These are phyloP conservation scores for Gonium pectorale DNA, from an alignment of 139 green algal species.

Conservation along the genomic window DNA sequence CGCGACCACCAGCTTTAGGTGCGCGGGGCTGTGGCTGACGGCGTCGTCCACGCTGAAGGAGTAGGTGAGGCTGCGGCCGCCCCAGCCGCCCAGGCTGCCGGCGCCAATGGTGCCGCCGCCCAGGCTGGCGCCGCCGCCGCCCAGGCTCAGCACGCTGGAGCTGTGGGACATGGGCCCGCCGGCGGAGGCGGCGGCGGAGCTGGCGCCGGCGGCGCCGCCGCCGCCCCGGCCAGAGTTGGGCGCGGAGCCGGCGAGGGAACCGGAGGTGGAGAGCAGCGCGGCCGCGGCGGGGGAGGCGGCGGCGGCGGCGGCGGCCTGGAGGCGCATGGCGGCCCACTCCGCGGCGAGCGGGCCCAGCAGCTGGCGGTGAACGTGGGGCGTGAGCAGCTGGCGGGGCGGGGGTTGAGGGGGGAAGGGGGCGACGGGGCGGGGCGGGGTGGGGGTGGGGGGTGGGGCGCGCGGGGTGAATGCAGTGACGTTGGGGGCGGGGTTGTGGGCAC, in stretches of 20 bases:
- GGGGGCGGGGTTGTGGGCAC: background rate
- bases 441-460: background rate
- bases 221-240: background rate
- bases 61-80: background rate
- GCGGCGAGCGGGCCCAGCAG: conserved; percentile 33
- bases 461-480: background rate
- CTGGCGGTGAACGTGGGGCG: conserved; percentile 31
- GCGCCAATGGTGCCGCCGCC: background rate
- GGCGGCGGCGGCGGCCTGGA: background rate
- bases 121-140: background rate
- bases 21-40: conserved; percentile 11
- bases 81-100: background rate
- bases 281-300: background rate
- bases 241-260: background rate
- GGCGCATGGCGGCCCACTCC: conserved; percentile 35
- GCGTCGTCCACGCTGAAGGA: conserved; percentile 22
- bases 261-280: background rate
- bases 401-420: background rate
- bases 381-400: conserved; percentile 8
- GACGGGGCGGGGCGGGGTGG: background rate
- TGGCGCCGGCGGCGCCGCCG: background rate
- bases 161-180: background rate
- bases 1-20: conserved; percentile 34
- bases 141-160: background rate
- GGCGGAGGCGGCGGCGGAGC: background rate